Evolutionary conservation across 2,329 filamentous ascomycete species (phyloP), one percentile per base, ranked within the genome.

Genomic region (Phyllachora maydis): DNA sequence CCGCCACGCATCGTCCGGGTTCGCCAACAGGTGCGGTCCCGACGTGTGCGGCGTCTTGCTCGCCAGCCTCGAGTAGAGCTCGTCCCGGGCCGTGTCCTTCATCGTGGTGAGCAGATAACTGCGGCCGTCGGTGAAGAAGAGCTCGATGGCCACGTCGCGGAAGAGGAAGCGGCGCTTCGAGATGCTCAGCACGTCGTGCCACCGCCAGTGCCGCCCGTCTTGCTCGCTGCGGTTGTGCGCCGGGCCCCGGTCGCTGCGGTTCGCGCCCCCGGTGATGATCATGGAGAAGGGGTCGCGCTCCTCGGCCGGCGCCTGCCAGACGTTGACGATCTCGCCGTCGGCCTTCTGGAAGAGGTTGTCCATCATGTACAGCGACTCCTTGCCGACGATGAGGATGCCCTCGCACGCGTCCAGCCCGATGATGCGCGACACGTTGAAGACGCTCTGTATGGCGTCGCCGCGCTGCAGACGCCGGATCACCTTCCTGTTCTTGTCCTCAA

Each of bases 401-500:
- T 98, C 90, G 30, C 78, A 81, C 6, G 83, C 83, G 41, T 98
- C 88, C 4, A 98, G 58, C 7, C 88, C 88, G 16, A 92, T 72
- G 26, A 98, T 85, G 8, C 88, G 73, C 10, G 88, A 95, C 23
- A 95, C 73, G 36, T 98, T 98, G 56, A 81, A 91, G 2, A 93
- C 81, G 27, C 79, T 76, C 42, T 93, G 79, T 2, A 98, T 85
- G 26, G 83, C 67, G 38, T 98, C 88, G 4, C 83, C 82, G 8
- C 76, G 74, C 35, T 92, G 75, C 8, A 98, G 58, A 32, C 81
- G 85, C 24, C 88, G 67, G 81, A 95, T 90, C 21, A 98, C 85
- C 46, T 93, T 93, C 21, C 90, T 67, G 39, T 98, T 95, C 53
- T 93, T 95, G 46, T 98, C 90, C 46, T 98, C 90, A 31, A 90